Evolutionary conservation across 192 early-diverging fungal species (phyloP).

Genomic region (Backusella sp.): DNA sequence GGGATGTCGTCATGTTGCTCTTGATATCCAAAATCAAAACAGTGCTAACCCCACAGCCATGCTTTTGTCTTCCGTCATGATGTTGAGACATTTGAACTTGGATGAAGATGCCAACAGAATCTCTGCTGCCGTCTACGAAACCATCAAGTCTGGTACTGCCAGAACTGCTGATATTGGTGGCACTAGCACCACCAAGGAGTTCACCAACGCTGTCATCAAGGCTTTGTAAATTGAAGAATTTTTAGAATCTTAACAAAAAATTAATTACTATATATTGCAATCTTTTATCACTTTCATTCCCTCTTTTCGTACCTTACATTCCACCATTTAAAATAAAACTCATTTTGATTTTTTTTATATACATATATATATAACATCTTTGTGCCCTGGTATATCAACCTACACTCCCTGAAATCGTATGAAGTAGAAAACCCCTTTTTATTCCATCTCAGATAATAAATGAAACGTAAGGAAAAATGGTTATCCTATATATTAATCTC

Average conservation of each 20-base stretch:
- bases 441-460: neutral
- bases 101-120: slow-evolving; percentile 90
- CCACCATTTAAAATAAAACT: neutral
- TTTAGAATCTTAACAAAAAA: neutral
- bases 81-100: slow-evolving; percentile 94
- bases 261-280: slow-evolving; percentile 2
- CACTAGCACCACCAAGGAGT: slow-evolving; percentile 83
- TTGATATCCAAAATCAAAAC: slow-evolving; percentile 94
- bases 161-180: slow-evolving; percentile 91
- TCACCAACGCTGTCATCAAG: slow-evolving; percentile 84
- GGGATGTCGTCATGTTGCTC: slow-evolving; percentile 97
- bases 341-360: neutral
- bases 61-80: slow-evolving; percentile 89
- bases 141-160: slow-evolving; percentile 69
- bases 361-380: neutral
- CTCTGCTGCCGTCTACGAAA: slow-evolving; percentile 84
- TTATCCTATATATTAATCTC: neutral
- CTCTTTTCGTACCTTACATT: neutral
- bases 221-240: slow-evolving; percentile 49
- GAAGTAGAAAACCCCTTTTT: neutral
- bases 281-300: neutral
- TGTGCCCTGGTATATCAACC: neutral
- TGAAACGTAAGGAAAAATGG: too few species aligned
- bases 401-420: neutral
- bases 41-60: slow-evolving; percentile 96